Conservation (phyloP, 2,329 filamentous ascomycete species). For the Bipolaris cookei region DNA sequence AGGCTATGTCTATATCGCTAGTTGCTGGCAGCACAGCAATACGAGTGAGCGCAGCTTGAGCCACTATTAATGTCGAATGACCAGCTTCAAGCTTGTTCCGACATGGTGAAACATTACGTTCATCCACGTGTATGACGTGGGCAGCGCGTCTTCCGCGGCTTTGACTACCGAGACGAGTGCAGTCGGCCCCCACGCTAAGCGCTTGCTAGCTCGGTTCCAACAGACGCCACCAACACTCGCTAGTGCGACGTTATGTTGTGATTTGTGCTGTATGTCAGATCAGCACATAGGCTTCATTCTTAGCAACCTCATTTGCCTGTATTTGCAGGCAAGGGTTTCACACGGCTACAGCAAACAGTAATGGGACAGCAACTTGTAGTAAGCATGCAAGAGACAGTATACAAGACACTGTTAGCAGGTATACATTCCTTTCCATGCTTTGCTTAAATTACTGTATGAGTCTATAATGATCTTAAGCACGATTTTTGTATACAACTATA, state of each 20-base stretch:
- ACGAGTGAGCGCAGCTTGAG: no score
- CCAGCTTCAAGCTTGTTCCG: neutral
- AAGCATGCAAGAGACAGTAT: neutral
- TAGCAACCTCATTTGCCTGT: neutral
- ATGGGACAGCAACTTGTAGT: neutral
- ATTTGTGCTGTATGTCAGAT: neutral
- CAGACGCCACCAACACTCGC: constrained; percentile 1
- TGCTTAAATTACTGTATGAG: neutral
- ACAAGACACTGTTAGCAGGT: neutral
- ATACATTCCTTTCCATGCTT: neutral
- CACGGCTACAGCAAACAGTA: neutral
- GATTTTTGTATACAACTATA: neutral
- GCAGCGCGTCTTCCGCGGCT: neutral
- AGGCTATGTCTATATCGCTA: neutral
- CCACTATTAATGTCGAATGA: neutral
- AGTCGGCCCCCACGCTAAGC: neutral
- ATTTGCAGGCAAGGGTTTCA: neutral
- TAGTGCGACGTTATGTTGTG: neutral
- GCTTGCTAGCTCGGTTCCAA: neutral
- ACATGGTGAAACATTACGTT: neutral
- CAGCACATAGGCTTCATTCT: neutral
- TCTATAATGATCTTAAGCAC: neutral
- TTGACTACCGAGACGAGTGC: neutral
- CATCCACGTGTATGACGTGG: neutral
- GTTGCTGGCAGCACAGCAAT: no score